Evolutionary conservation across 768 basidiomycete species (phyloP).

Genomic region (Lentinula aciculospora): DNA sequence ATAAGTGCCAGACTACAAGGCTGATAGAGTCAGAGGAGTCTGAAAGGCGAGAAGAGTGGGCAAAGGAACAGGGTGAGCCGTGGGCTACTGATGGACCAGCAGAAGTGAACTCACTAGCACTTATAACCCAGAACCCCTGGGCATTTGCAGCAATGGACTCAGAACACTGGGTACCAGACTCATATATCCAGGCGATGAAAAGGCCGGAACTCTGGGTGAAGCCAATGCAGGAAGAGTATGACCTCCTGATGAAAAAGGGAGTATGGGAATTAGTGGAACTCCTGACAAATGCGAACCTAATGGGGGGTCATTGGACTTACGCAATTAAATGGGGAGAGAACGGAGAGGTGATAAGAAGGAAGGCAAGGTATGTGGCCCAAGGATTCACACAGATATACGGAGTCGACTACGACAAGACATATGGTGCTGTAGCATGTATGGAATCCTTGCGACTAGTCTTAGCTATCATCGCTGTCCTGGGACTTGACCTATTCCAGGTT

Average conservation of each 20-base stretch:
- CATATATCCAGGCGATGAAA: neutral
- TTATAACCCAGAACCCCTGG: neutral
- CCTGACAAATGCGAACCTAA: neutral
- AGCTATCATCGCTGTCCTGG: too few relatives aligned
- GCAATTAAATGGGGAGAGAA: neutral
- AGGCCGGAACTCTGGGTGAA: neutral
- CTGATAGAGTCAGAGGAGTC: too few relatives aligned
- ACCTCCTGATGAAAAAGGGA: too few relatives aligned
- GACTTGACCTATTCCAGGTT: too few relatives aligned
- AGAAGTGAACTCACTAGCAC: too few relatives aligned
- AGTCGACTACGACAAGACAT: neutral
- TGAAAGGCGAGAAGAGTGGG: neutral
- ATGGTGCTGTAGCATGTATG: too few relatives aligned
- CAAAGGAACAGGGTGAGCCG: neutral
- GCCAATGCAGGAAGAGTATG: neutral
- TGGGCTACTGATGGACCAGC: neutral
- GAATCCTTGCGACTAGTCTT: too few relatives aligned
- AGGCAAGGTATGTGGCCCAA: neutral
- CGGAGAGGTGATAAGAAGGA: neutral
- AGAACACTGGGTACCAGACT: neutral
- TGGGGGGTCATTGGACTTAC: neutral
- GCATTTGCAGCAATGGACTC: neutral
- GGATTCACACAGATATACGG: conserved; percentile 1
- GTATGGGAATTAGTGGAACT: neutral
- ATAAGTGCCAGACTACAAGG: too few relatives aligned